These are phyloP conservation scores for Neckera pumila DNA, from an alignment of 225 moss, liverwort and hornwort species.

Conservation along the genomic window DNA sequence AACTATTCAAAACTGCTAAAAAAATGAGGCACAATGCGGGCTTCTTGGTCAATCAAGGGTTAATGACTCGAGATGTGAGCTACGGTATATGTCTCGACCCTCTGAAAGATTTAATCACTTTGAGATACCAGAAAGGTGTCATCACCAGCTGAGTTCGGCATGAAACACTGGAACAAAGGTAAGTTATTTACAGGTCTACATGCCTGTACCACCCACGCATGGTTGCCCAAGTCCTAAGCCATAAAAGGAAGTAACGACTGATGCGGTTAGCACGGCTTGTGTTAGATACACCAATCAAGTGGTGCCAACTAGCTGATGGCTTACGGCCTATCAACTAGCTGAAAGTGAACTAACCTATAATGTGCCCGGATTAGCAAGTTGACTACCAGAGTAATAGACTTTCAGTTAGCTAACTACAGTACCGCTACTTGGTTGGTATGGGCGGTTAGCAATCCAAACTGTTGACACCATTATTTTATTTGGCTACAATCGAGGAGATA, in stretches of 20 bases:
- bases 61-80: background rate
- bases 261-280: background rate
- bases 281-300: background rate
- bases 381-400: background rate
- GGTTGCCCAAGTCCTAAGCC: background rate
- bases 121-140: background rate
- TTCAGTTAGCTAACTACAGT: background rate
- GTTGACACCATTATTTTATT: background rate
- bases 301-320: background rate
- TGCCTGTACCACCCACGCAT: background rate
- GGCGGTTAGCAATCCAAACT: background rate
- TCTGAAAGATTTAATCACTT: background rate
- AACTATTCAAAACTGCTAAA: background rate
- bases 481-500: background rate
- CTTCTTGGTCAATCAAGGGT: background rate
- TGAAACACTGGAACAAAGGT: background rate
- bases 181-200: background rate
- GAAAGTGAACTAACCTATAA: background rate
- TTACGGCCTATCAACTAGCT: background rate
- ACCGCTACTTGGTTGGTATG: background rate
- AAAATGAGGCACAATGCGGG: background rate
- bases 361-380: background rate
- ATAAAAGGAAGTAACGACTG: background rate
- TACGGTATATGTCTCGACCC: background rate
- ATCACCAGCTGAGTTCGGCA: background rate